Percentiles rank a stretch among this genome's conserved stretches.
Evolutionary conservation across 352 stramenopile genomes (phyloP).

Genomic region (Peronospora farinosa): DNA sequence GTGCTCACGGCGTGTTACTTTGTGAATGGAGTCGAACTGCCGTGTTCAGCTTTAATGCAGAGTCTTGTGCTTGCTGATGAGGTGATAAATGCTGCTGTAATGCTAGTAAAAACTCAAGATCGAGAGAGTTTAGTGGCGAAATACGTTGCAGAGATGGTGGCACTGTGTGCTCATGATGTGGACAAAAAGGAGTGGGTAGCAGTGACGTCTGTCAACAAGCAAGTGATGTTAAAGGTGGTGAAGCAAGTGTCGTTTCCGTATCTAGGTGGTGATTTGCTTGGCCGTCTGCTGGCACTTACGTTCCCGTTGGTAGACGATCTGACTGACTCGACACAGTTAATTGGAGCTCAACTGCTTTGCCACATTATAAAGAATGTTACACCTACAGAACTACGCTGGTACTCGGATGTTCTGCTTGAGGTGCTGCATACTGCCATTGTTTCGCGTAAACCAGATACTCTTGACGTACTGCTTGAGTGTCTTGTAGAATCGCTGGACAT

Average conservation of each 20-base stretch:
- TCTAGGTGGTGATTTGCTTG: slow-evolving; percentile 62
- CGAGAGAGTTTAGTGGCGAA: slow-evolving; percentile 20
- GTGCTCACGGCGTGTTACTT: slow-evolving; percentile 34
- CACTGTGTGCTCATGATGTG: slow-evolving; percentile 44
- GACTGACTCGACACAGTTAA: slow-evolving; percentile 47
- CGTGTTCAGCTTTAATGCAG: slow-evolving; percentile 22
- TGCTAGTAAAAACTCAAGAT: slow-evolving; percentile 7
- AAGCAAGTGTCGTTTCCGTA: slow-evolving; percentile 51
- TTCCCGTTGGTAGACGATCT: slow-evolving; percentile 78
- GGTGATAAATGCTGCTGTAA: slow-evolving; percentile 20
- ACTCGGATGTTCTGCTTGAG: slow-evolving; percentile 66
- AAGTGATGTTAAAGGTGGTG: slow-evolving; percentile 49
- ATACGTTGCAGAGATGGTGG: slow-evolving; percentile 35
- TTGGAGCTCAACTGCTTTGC: slow-evolving; percentile 52
- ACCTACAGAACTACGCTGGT: slow-evolving; percentile 73
- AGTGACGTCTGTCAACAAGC: slow-evolving; percentile 39
- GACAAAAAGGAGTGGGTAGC: slow-evolving; percentile 66
- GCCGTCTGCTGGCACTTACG: slow-evolving; percentile 63
- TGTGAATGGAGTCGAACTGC: slow-evolving; percentile 22
- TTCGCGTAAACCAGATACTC: slow-evolving; percentile 42
- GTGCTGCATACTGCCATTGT: slow-evolving; percentile 64
- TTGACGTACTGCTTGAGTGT: slow-evolving; percentile 54
- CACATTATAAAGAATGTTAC: slow-evolving; percentile 64
- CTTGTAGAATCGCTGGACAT: slow-evolving; percentile 57
- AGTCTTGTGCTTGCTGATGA: slow-evolving; percentile 19